Evolutionary conservation across 2,329 filamentous ascomycete genomes (phyloP).

Genomic region (Mollisia scopiformis): DNA sequence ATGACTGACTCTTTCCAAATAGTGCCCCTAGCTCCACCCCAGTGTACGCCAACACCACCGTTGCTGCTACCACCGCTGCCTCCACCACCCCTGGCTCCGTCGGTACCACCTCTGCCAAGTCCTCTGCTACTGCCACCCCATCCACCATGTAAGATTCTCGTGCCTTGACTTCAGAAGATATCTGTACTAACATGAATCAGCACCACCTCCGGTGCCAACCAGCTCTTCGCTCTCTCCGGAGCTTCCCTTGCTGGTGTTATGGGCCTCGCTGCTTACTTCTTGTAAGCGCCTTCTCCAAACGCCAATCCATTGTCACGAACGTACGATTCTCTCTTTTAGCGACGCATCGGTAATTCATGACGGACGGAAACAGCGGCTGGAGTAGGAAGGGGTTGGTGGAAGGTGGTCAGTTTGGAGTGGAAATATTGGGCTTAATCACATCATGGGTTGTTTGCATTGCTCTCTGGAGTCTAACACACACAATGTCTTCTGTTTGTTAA

Average conservation of each 20-base stretch:
- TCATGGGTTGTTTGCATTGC: slow-evolving; percentile 42
- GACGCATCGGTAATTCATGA: slow-evolving; percentile 42
- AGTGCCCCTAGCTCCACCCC: slow-evolving; percentile 32
- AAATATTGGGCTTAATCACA: slow-evolving; percentile 35
- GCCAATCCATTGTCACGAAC: slow-evolving; percentile 54
- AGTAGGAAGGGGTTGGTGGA: slow-evolving; percentile 30
- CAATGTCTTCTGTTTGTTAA: slow-evolving; percentile 24
- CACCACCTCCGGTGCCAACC: slow-evolving; percentile 59
- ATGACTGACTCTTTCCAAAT: slow-evolving; percentile 23
- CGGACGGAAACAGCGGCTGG: slow-evolving; percentile 42
- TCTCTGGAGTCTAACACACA: slow-evolving; percentile 43
- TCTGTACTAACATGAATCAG: too few relatives aligned
- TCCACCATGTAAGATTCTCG: too few relatives aligned
- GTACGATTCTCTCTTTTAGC: slow-evolving; percentile 38
- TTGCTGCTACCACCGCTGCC: slow-evolving; percentile 23
- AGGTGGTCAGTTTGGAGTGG: slow-evolving; percentile 23
- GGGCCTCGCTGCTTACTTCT: slow-evolving; percentile 54
- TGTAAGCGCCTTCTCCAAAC: slow-evolving; percentile 40
- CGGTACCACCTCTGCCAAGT: slow-evolving; percentile 27
- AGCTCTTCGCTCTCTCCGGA: slow-evolving; percentile 58
- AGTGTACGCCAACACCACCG: slow-evolving; percentile 27
- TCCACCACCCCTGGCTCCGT: slow-evolving; percentile 17
- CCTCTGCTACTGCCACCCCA: slow-evolving; percentile 33
- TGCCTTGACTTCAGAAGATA: too few relatives aligned
- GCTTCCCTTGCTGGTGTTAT: slow-evolving; percentile 63